These are phyloP conservation scores for Phallus indusiatus DNA, from an alignment of 768 basidiomycete genomes.

Conservation along the genomic window DNA sequence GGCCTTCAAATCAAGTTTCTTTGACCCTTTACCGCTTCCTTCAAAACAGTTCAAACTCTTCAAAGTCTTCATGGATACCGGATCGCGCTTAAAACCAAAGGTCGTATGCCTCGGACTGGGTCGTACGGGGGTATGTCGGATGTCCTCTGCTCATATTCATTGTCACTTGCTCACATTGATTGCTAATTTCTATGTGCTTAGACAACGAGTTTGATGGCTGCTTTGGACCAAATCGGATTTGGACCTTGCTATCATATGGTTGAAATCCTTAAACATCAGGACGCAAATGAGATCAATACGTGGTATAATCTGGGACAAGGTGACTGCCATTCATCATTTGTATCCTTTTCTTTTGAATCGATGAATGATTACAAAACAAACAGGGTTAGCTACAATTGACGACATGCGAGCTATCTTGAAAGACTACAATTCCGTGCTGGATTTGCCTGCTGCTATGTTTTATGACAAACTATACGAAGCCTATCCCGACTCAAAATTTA, in stretches of 20 bases:
- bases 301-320: background rate
- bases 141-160: background rate
- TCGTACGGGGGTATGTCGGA: background rate
- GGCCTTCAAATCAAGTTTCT: too few relatives aligned
- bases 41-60: too few relatives aligned
- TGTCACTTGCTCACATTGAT: background rate
- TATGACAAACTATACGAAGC: background rate
- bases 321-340: background rate
- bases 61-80: too few relatives aligned
- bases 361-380: background rate
- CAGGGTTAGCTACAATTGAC: background rate
- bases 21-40: too few relatives aligned
- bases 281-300: background rate
- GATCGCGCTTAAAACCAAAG: too few relatives aligned
- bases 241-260: background rate
- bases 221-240: background rate
- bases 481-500: conserved; percentile 3
- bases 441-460: background rate
- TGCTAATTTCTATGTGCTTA: background rate
- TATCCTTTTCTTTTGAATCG: background rate
- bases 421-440: background rate
- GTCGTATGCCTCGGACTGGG: too few relatives aligned
- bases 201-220: background rate
- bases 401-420: background rate
- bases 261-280: background rate